Percentiles rank a stretch among this genome's conserved stretches.
phyloP scores from a whole-genome alignment of 768 basidiomycete species.

The Favolaschia claudopus region DNA sequence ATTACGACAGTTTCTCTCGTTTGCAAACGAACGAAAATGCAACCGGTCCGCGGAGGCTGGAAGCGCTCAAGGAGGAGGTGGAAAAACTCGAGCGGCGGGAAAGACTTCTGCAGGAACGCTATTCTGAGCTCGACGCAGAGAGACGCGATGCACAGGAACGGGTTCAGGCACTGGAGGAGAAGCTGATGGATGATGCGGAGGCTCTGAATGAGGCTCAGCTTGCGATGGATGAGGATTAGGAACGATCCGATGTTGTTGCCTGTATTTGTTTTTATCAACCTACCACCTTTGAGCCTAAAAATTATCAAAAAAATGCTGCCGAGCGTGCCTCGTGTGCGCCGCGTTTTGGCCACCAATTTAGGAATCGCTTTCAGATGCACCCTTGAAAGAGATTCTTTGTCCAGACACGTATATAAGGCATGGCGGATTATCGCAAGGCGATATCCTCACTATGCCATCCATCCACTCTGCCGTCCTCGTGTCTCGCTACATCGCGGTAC shows the following conservation, averaged over 20 bases:
- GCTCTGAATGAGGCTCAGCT: constrained; percentile 80
- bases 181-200: constrained; percentile 86
- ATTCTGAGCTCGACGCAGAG: constrained; percentile 84
- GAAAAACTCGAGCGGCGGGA: constrained; percentile 81
- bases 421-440: constrained; percentile 5
- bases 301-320: constrained; percentile 7
- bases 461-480: constrained; percentile 16
- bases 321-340: constrained; percentile 15
- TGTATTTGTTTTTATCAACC: constrained; percentile 27
- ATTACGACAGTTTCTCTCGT: constrained; percentile 81
- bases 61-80: constrained; percentile 87
- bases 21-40: constrained; percentile 77
- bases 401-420: constrained; percentile 18
- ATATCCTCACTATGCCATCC: constrained; percentile 17
- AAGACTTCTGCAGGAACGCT: constrained; percentile 77
- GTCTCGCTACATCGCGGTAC: neutral
- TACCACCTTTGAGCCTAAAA: constrained; percentile 14
- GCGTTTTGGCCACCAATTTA: too few species aligned
- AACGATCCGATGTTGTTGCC: constrained; percentile 15
- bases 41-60: constrained; percentile 79
- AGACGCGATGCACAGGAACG: constrained; percentile 64
- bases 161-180: constrained; percentile 78
- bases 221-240: constrained; percentile 58
- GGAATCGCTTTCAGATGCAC: constrained; percentile 18
- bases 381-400: constrained; percentile 25